Base-by-base conservation (phyloP, 2,329 filamentous ascomycete genomes). In the Clonostachys sp. region DNA sequence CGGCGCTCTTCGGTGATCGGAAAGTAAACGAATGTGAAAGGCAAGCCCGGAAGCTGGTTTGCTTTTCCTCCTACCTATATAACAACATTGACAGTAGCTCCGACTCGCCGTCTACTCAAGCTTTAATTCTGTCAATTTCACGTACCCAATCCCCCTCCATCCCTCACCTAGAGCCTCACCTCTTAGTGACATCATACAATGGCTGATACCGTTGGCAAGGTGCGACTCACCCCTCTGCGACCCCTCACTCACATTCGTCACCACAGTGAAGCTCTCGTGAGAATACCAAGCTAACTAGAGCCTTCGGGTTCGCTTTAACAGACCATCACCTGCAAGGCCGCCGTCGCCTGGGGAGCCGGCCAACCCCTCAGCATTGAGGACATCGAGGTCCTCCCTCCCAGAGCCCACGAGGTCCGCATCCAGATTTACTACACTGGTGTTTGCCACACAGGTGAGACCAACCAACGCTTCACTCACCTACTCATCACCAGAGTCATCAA, bases 371-470 rank as follows among this genome's bases (percentile, higher is more conserved):
- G 78, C 60, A 80, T 97, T 57, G 94, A 99, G 74, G 89, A 95
- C 58, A 78, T 99, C 61, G 91, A 97, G 74, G 94, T 99, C 55
- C 83, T 79, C 46, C 87, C 92, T 53, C 94, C 94, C 50, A 84
- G 80, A 71, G 91, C 92, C 52, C 83, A 95, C 73, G 94, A 99
- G 75, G 94, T 99, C 64, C 89, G 94, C 61, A 96, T 99, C 65
- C 76, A 97, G 77, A 89, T 97, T 67, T 86, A 92, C 78, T 95
- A 96, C 78, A 99, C 94, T 46, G 94, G 94, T 72, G 94, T 99
- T 66, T 99, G 94, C 78, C 94, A 99, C 76, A 99, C 92, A 66
- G 89, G 89, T 94, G 73, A 34, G 45, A 38, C 9, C 41, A 14
- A 30, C 6, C 7, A 30, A 10, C 10, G 41, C 8, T 42, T 16